Conservation (phyloP, 2,329 filamentous ascomycete species). For the Coniella lustricola region DNA sequence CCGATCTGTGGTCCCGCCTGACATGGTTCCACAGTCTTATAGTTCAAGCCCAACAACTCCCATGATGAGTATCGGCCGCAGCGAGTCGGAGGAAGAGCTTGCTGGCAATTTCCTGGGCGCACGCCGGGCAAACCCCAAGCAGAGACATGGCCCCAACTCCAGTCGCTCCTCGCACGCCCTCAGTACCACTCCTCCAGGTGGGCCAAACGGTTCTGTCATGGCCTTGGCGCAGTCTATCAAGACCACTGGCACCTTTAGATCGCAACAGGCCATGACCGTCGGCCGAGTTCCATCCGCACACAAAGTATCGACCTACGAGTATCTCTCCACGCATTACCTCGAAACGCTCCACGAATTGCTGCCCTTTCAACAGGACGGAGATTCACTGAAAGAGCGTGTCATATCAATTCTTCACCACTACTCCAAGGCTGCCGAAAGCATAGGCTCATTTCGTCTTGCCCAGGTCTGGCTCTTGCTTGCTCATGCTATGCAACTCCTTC, state of each 20-base stretch:
- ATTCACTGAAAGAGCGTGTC: conserved; percentile 40
- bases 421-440: conserved; percentile 49
- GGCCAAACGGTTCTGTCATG: conserved; percentile 37
- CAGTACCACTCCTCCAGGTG: conserved; percentile 50
- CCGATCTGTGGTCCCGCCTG: conserved; percentile 23
- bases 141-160: conserved; percentile 37
- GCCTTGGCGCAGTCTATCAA: conserved; percentile 52
- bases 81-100: conserved; percentile 60
- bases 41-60: conserved; percentile 43
- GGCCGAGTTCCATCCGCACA: conserved; percentile 45
- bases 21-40: conserved; percentile 29
- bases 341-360: conserved; percentile 44
- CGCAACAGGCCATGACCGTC: conserved; percentile 57
- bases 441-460: conserved; percentile 51
- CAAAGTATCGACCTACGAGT: conserved; percentile 46
- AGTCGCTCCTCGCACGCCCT: conserved; percentile 36
- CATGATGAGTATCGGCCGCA: conserved; percentile 49
- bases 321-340: conserved; percentile 50
- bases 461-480: conserved; percentile 58
- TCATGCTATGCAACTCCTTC: conserved; percentile 47
- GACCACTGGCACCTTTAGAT: conserved; percentile 49
- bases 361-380: conserved; percentile 31
- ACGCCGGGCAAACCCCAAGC: conserved; percentile 31
- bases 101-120: conserved; percentile 53
- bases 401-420: conserved; percentile 47